phyloP scores from a whole-genome alignment of 306 rosid species.

The Cyclanthera cordifolia region DNA sequence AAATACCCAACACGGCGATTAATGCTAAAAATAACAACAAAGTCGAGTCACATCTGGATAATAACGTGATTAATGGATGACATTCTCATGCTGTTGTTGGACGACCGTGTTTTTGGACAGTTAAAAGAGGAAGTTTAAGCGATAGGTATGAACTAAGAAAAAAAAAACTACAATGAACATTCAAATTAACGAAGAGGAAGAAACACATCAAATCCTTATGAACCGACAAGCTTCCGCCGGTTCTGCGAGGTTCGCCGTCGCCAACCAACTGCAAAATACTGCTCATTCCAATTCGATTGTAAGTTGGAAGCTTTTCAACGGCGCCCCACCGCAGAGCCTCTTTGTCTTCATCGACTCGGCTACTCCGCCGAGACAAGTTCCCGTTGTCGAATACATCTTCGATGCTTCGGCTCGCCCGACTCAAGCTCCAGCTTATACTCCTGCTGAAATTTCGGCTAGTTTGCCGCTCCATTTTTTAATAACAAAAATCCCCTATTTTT shows the following conservation, averaged over 20 bases:
- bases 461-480: slow-evolving; percentile 13
- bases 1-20: too few relatives aligned
- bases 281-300: slow-evolving; percentile 60
- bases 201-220: slow-evolving; percentile 75
- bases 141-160: too few relatives aligned
- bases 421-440: slow-evolving; percentile 52
- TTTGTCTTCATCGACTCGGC: slow-evolving; percentile 52
- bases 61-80: too few relatives aligned
- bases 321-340: slow-evolving; percentile 95
- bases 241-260: slow-evolving; percentile 17
- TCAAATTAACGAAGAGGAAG: too few relatives aligned
- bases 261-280: slow-evolving; percentile 44
- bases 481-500: too few relatives aligned
- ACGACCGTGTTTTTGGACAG: too few relatives aligned
- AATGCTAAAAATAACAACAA: too few relatives aligned
- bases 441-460: slow-evolving; percentile 18
- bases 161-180: too few relatives aligned
- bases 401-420: slow-evolving; percentile 66
- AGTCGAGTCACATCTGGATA: too few relatives aligned
- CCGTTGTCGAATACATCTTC: slow-evolving; percentile 56
- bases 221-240: neutral
- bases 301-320: slow-evolving; percentile 77
- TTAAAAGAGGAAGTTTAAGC: too few relatives aligned
- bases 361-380: slow-evolving; percentile 39
- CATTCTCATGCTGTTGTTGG: too few relatives aligned